Percentiles rank a stretch among this genome's conserved stretches.
Evolutionary conservation across 108 stramenopile species (phyloP).

Genomic region (Conticribra guillardii): DNA sequence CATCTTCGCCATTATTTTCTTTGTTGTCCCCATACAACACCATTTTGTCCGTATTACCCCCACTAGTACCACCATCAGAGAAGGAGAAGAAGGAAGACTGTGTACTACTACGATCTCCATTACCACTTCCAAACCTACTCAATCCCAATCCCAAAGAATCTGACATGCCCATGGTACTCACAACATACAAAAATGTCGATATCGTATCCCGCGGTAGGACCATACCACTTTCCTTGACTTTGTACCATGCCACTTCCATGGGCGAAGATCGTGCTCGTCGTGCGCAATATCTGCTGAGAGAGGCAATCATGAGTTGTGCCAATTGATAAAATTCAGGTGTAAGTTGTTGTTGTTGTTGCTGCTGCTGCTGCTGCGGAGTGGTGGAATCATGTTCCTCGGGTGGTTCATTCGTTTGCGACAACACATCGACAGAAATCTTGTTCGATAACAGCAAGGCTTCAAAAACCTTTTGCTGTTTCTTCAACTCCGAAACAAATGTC

Average conservation of each 20-base stretch:
- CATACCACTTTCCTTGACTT: slow-evolving; percentile 49
- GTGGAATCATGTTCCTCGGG: not conserved
- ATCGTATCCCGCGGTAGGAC: slow-evolving; percentile 24
- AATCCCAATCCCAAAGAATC: slow-evolving; percentile 25
- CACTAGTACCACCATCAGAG: too few relatives aligned
- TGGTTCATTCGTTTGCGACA: not conserved
- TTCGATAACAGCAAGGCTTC: slow-evolving; percentile 2
- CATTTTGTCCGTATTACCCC: too few relatives aligned
- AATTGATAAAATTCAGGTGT: slow-evolving; percentile 21
- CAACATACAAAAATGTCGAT: slow-evolving; percentile 40
- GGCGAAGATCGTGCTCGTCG: slow-evolving; percentile 42
- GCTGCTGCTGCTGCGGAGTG: too few relatives aligned
- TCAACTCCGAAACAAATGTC: slow-evolving; percentile 27
- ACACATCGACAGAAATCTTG: not conserved
- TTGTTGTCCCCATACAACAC: not conserved
- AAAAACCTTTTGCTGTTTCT: slow-evolving; percentile 32
- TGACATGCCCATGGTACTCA: slow-evolving; percentile 39
- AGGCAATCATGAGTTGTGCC: slow-evolving; percentile 8
- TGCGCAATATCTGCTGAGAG: slow-evolving; percentile 38
- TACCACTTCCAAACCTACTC: not conserved
- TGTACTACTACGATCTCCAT: not conserved
- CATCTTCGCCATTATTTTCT: not conserved
- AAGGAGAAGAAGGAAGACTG: slow-evolving; percentile 5
- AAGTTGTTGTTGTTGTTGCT: too few relatives aligned
- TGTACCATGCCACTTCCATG: slow-evolving; percentile 52